phyloP scores from a whole-genome alignment of 495 filamentous ascomycete genomes.

The Cercophora scortea region DNA sequence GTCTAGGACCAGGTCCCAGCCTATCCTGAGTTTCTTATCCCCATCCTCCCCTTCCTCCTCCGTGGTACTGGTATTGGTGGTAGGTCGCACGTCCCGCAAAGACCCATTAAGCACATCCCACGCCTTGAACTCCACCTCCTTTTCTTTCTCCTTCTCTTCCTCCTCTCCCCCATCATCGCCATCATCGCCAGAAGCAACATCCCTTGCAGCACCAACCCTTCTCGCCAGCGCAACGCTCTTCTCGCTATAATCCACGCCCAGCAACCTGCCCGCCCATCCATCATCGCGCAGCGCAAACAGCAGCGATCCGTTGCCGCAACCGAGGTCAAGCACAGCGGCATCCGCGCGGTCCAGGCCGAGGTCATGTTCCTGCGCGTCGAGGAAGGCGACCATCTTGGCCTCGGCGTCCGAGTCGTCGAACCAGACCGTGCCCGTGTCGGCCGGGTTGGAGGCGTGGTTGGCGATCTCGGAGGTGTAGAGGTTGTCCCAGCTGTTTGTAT shows the following conservation, averaged over 20 bases:
- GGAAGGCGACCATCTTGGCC: slow-evolving; percentile 49
- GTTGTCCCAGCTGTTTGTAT: slow-evolving; percentile 59
- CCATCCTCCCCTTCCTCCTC: neutral
- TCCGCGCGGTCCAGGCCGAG: slow-evolving; percentile 5
- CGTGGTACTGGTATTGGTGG: slow-evolving; percentile 6
- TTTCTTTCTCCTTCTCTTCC: slow-evolving; percentile 5
- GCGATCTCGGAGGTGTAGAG: slow-evolving; percentile 53
- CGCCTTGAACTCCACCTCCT: slow-evolving; percentile 46
- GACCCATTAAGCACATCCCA: slow-evolving; percentile 66
- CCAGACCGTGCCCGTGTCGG: slow-evolving; percentile 65
- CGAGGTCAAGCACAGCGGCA: slow-evolving; percentile 58
- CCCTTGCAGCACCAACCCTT: slow-evolving; percentile 31
- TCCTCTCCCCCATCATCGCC: slow-evolving; percentile 6
- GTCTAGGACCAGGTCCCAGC: slow-evolving; percentile 85
- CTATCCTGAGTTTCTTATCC: slow-evolving; percentile 26
- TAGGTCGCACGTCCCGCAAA: slow-evolving; percentile 14
- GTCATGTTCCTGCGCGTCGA: slow-evolving; percentile 28
- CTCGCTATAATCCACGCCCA: slow-evolving; percentile 83
- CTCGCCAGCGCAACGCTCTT: slow-evolving; percentile 64
- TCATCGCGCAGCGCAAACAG: slow-evolving; percentile 63
- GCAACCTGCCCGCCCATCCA: slow-evolving; percentile 51
- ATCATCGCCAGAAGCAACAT: slow-evolving; percentile 5
- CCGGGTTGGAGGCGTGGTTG: slow-evolving; percentile 53
- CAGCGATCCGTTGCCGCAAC: slow-evolving; percentile 88
- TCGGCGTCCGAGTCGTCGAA: slow-evolving; percentile 68